Conservation (phyloP, 140 eudicot genomes). For the Artemisia princeps region DNA sequence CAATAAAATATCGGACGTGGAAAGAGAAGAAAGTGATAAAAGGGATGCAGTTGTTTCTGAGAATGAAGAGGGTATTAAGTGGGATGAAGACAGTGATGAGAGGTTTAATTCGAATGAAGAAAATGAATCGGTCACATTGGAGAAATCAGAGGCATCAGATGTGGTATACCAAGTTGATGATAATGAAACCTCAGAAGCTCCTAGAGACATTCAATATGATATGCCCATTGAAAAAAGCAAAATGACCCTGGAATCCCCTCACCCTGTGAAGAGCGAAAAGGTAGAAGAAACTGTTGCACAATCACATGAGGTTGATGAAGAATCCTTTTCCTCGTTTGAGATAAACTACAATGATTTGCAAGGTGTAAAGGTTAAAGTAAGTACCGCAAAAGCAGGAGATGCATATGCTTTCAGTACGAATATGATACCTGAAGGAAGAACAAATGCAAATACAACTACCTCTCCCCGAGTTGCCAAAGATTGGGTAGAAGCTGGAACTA, state of each 20-base stretch:
- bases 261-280: constrained; percentile 12
- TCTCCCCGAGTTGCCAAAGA: constrained; percentile 9
- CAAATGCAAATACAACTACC: constrained; percentile 16
- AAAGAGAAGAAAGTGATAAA: constrained; percentile 32
- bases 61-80: constrained; percentile 29
- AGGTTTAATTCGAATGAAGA: constrained; percentile 16
- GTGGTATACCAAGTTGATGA: constrained; percentile 23
- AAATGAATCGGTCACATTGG: constrained; percentile 9
- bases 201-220: constrained; percentile 21
- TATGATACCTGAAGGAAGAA: constrained; percentile 12
- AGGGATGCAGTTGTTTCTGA: constrained; percentile 21
- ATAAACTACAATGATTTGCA: constrained; percentile 20
- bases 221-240: constrained; percentile 18
- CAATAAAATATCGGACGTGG: constrained; percentile 21
- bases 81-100: constrained; percentile 24
- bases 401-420: constrained; percentile 23
- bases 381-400: constrained; percentile 13
- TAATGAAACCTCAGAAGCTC: constrained; percentile 24
- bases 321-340: constrained; percentile 18
- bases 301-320: constrained; percentile 27
- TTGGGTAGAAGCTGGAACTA: constrained; percentile 17
- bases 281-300: constrained; percentile 33
- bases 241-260: constrained; percentile 24
- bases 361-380: constrained; percentile 21
- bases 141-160: constrained; percentile 27